phyloP scores from a whole-genome alignment of 257 asterid genomes.

The Plantago major region DNA sequence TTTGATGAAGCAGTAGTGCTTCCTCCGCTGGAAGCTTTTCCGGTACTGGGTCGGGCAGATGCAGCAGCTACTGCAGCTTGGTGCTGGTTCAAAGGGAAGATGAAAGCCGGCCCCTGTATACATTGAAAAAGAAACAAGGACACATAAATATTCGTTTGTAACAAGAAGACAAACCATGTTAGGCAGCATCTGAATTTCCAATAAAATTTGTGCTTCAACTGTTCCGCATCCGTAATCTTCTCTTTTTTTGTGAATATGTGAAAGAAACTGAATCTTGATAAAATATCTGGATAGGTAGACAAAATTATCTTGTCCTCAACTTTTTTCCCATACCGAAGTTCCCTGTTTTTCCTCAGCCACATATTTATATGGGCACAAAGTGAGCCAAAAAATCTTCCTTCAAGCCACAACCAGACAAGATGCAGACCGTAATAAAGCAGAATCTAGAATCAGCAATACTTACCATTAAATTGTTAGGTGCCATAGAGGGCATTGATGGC shows the following conservation, averaged over 20 bases:
- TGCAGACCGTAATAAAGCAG: background rate
- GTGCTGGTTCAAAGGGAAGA: slow-evolving; percentile 87
- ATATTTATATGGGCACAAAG: too few species aligned
- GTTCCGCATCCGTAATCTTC: too few species aligned
- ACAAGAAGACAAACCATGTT: background rate
- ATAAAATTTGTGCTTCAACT: too few species aligned
- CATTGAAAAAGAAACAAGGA: background rate
- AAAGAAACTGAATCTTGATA: too few species aligned
- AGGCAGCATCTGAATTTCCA: too few species aligned
- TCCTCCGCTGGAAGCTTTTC: slow-evolving; percentile 15
- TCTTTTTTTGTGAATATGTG: too few species aligned
- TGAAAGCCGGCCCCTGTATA: slow-evolving; percentile 75
- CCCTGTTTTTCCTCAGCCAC: too few species aligned
- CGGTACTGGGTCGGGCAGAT: slow-evolving; percentile 35
- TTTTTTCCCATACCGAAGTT: too few species aligned
- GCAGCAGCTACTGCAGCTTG: slow-evolving; percentile 57
- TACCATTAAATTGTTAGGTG: slow-evolving; percentile 73
- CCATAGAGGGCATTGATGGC: slow-evolving; percentile 77
- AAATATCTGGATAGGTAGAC: too few species aligned
- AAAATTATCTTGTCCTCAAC: too few species aligned
- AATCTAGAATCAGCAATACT: background rate
- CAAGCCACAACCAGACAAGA: too few species aligned
- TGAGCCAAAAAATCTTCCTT: too few species aligned
- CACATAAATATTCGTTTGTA: background rate
- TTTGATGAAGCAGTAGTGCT: slow-evolving; percentile 25